These are phyloP conservation scores for Paratrimastix pyriformis DNA, from an alignment of 78 protist genomes.

Conservation along the genomic window DNA sequence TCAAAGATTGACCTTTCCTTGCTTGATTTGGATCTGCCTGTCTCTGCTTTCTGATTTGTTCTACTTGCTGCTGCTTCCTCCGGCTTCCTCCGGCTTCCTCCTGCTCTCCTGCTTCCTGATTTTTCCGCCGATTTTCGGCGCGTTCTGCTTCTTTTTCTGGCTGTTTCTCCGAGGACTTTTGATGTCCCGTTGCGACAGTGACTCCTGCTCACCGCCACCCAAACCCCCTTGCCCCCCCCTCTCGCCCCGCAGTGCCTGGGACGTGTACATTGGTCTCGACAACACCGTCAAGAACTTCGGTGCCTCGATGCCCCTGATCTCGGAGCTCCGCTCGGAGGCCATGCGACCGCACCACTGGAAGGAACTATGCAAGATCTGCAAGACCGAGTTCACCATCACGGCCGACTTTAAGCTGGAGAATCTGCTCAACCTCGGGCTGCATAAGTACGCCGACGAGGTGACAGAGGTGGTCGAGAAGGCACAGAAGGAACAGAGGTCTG, in stretches of 20 bases:
- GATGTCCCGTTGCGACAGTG: too few relatives aligned
- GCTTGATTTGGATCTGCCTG: too few relatives aligned
- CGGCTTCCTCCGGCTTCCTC: too few relatives aligned
- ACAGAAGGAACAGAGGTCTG: conserved; percentile 24
- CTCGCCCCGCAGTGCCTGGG: conserved; percentile 26
- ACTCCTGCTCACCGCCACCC: too few relatives aligned
- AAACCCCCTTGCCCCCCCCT: too few relatives aligned
- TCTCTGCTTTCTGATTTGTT: too few relatives aligned
- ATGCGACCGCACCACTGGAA: conserved; percentile 80
- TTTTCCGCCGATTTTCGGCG: too few relatives aligned
- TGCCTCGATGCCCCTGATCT: conserved; percentile 50
- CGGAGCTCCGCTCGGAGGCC: conserved; percentile 51
- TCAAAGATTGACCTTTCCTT: too few relatives aligned
- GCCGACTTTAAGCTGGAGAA: conserved; percentile 42
- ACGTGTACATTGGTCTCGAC: conserved; percentile 45
- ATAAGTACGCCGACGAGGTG: conserved; percentile 53
- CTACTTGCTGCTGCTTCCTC: too few relatives aligned
- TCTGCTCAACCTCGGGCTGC: conserved; percentile 50
- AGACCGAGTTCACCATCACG: conserved; percentile 22
- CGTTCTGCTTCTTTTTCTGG: too few relatives aligned
- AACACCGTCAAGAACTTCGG: conserved; percentile 36
- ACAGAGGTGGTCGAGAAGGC: conserved; percentile 36
- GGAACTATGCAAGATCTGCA: conserved; percentile 47
- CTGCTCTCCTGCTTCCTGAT: too few relatives aligned
- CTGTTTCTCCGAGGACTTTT: too few relatives aligned